Base-by-base conservation (phyloP, 2,329 filamentous ascomycete genomes). In the Trichoderma atroviride region DNA sequence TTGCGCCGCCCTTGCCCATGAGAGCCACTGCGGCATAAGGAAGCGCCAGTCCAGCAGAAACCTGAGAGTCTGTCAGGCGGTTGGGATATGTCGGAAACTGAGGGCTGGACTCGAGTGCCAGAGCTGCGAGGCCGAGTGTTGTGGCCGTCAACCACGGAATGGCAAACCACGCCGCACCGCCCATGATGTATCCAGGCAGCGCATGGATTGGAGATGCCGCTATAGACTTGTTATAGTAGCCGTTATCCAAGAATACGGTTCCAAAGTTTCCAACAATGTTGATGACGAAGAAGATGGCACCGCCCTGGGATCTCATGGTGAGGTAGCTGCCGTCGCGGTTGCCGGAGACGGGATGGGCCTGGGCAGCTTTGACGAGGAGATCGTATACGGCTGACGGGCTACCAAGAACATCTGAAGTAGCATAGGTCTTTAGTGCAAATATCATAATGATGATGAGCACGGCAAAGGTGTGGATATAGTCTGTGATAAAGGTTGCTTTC, bases 191-290 rank as follows among this genome's bases (percentile, higher is more conserved):
- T 22, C 94, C 94, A 0, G 94, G 94, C 2, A 97, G 87, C 0
- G 94, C 94, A 71, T 95, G 89, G 0, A 95, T 91, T 0, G 93
- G 93, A 27, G 89, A 91, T 0, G 94, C 93, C 7, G 94, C 93
- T 75, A 97, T 97, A 19, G 93, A 94, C 80, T 97, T 97, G 85
- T 97, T 96, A 81, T 94, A 97, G 82, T 96, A 97, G 19, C 91
- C 90, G 73, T 94, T 94, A 76, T 96, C 93, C 56, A 93, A 85
- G 82, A 96, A 96, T 4, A 96, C 92, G 1, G 92, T 94, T 70
- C 86, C 91, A 70, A 95, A 96, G 80, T 94, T 94, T 52, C 92
- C 92, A 43, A 94, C 91, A 9, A 83, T 90, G 80, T 96, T 96
- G 81, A 96, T 96, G 47, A 96, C 89, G 79, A 97, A 97, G 84